These are phyloP conservation scores for Metschnikowia kofuensis DNA, from an alignment of 805 yeast genomes.

Conservation along the genomic window DNA sequence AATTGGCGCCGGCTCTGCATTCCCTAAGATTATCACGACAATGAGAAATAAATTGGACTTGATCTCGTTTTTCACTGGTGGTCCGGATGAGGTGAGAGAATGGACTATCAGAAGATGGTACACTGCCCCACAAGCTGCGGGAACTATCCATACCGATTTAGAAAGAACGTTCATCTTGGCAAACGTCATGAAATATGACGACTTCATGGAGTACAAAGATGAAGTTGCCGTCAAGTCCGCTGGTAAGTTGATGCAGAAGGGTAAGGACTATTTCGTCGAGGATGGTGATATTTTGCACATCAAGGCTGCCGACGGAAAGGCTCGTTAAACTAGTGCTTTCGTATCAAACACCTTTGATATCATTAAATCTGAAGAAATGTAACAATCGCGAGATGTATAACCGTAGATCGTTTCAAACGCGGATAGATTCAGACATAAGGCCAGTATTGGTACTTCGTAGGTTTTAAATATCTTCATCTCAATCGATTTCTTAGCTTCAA, in stretches of 20 bases:
- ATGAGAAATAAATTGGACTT: conserved; percentile 69
- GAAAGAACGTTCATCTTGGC: conserved; percentile 80
- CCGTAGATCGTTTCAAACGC: too few relatives aligned
- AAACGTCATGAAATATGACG: conserved; percentile 66
- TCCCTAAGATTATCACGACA: conserved; percentile 74
- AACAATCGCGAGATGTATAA: too few relatives aligned
- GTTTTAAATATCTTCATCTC: too few relatives aligned
- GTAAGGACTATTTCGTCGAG: conserved; percentile 92
- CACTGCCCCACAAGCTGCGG: conserved; percentile 87
- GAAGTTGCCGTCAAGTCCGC: conserved; percentile 80
- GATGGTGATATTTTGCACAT: conserved; percentile 91
- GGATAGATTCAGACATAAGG: too few relatives aligned
- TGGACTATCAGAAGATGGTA: conserved; percentile 81
- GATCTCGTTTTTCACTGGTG: conserved; percentile 86
- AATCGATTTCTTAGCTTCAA: too few relatives aligned
- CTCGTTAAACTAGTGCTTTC: conserved; percentile 30
- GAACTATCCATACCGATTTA: conserved; percentile 82
- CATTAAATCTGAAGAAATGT: too few relatives aligned
- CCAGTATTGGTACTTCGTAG: too few relatives aligned
- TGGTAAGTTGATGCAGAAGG: conserved; percentile 88
- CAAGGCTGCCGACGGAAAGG: conserved; percentile 93
- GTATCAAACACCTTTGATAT: too few relatives aligned
- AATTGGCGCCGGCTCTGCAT: conserved; percentile 68
- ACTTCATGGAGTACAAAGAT: conserved; percentile 56
- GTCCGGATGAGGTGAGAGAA: conserved; percentile 79